Conservation (phyloP, 495 filamentous ascomycete species). For the Penicillium coprophilum region DNA sequence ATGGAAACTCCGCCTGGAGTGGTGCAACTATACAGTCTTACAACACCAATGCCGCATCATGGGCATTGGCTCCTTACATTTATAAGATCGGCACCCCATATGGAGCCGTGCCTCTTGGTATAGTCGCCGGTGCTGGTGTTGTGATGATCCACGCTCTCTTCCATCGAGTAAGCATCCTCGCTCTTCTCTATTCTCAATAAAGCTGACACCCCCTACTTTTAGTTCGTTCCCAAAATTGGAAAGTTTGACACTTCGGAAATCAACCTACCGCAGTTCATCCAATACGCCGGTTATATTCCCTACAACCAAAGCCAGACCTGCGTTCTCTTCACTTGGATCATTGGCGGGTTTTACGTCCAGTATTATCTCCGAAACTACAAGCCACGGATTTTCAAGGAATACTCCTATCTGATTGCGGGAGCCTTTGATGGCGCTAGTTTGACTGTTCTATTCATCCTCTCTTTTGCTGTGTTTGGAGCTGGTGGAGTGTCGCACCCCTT, state of each 20-base stretch:
- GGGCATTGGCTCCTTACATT: constrained; percentile 45
- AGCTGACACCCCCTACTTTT: not conserved
- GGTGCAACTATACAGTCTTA: constrained; percentile 45
- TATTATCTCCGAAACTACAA: constrained; percentile 51
- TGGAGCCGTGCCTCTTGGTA: constrained; percentile 41
- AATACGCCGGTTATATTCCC: constrained; percentile 46
- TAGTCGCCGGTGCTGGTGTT: constrained; percentile 41
- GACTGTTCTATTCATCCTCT: constrained; percentile 54
- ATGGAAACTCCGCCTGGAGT: constrained; percentile 49
- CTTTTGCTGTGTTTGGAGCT: constrained; percentile 59
- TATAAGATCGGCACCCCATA: constrained; percentile 42
- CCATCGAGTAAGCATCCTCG: constrained; percentile 27
- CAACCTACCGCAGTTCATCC: constrained; percentile 45
- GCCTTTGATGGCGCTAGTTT: constrained; percentile 57
- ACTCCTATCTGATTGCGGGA: constrained; percentile 55
- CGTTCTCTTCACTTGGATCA: constrained; percentile 35
- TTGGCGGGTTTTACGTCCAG: constrained; percentile 49
- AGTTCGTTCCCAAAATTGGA: constrained; percentile 38
- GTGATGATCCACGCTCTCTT: constrained; percentile 44
- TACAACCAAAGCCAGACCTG: constrained; percentile 47
- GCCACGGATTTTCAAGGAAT: constrained; percentile 55
- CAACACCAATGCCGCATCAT: constrained; percentile 44
- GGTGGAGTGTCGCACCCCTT: constrained; percentile 31
- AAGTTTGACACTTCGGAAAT: constrained; percentile 30
- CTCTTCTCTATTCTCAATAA: not conserved